phyloP scores from a whole-genome alignment of 2,329 filamentous ascomycete species.

The Basipetospora chlamydospora region DNA sequence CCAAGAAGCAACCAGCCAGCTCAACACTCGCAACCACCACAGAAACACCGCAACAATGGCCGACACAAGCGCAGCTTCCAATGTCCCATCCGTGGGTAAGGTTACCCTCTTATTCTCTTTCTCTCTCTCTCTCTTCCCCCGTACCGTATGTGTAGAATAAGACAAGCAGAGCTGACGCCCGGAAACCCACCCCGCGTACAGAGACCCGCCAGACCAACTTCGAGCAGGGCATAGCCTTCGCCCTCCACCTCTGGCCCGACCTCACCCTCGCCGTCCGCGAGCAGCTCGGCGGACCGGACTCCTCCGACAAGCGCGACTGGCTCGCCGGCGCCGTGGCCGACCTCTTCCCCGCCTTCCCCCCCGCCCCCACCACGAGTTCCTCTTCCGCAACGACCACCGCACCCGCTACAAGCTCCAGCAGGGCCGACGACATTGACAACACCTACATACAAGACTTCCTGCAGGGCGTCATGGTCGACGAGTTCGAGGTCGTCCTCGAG shows the following conservation, averaged over 20 bases:
- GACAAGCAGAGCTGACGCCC: too few species aligned
- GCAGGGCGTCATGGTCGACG: slow-evolving; percentile 64
- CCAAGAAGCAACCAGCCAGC: not conserved
- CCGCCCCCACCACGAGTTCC: slow-evolving; percentile 25
- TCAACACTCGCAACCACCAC: too few species aligned
- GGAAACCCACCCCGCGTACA: too few species aligned
- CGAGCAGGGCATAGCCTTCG: slow-evolving; percentile 75
- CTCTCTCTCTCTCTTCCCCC: slow-evolving; percentile 1
- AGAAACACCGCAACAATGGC: not conserved
- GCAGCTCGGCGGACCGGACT: slow-evolving; percentile 75
- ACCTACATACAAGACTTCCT: slow-evolving; percentile 51
- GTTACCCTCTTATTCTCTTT: not conserved
- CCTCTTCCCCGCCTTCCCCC: slow-evolving; percentile 55
- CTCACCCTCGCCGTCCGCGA: slow-evolving; percentile 77
- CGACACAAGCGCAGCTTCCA: slow-evolving; percentile 7
- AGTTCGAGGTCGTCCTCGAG: slow-evolving; percentile 86
- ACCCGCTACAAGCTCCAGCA: slow-evolving; percentile 6
- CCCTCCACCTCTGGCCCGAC: slow-evolving; percentile 76
- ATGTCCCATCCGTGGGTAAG: slow-evolving; percentile 5
- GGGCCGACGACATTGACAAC: slow-evolving; percentile 47
- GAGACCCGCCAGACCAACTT: slow-evolving; percentile 50
- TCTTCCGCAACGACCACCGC: slow-evolving; percentile 17
- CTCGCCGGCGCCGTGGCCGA: slow-evolving; percentile 79
- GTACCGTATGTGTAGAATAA: too few species aligned
- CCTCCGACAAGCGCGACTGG: slow-evolving; percentile 86